A percentile compares a stretch with the other conserved stretches of the same genome.
Evolutionary conservation across 352 stramenopile species (phyloP).

Genomic region (Globisporangium okanoganense): DNA sequence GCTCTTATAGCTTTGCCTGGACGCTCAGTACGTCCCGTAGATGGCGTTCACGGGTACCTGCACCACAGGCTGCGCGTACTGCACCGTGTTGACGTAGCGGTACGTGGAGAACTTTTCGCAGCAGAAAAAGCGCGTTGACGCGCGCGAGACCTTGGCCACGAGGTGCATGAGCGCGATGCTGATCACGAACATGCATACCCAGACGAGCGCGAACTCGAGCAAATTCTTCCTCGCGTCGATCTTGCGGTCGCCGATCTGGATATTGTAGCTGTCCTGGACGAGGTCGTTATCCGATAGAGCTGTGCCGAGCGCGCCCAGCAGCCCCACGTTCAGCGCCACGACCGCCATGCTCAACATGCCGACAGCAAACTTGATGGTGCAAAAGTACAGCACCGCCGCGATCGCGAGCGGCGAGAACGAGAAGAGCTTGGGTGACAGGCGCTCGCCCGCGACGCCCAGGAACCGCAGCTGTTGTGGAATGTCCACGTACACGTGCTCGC

Average conservation of each 20-base stretch:
- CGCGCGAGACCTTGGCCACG: conserved; percentile 37
- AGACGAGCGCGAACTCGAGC: conserved; percentile 35
- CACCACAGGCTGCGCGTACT: conserved; percentile 18
- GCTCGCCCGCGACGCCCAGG: conserved; percentile 29
- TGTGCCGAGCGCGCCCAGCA: conserved; percentile 24
- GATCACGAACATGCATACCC: conserved; percentile 47
- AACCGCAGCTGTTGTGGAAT: conserved; percentile 35
- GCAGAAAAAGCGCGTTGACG: conserved; percentile 61
- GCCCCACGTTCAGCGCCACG: conserved; percentile 24
- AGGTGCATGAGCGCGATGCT: conserved; percentile 50
- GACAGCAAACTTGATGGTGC: conserved; percentile 57
- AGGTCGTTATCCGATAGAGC: conserved; percentile 19
- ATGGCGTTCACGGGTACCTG: conserved; percentile 3
- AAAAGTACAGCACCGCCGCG: conserved; percentile 58
- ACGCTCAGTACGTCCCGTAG: conserved; percentile 12
- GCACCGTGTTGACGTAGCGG: conserved; percentile 35
- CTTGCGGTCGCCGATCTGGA: neutral
- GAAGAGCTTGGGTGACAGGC: conserved; percentile 42
- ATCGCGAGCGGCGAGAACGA: conserved; percentile 60
- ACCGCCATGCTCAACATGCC: conserved; percentile 39
- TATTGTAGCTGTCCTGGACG: conserved; percentile 21
- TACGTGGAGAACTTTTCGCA: conserved; percentile 56
- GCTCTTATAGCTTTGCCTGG: no score
- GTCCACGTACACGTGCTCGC: conserved; percentile 43
- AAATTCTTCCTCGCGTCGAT: conserved; percentile 34